Conservation (phyloP, 768 basidiomycete species). For the Xanthoconium purpureum region DNA sequence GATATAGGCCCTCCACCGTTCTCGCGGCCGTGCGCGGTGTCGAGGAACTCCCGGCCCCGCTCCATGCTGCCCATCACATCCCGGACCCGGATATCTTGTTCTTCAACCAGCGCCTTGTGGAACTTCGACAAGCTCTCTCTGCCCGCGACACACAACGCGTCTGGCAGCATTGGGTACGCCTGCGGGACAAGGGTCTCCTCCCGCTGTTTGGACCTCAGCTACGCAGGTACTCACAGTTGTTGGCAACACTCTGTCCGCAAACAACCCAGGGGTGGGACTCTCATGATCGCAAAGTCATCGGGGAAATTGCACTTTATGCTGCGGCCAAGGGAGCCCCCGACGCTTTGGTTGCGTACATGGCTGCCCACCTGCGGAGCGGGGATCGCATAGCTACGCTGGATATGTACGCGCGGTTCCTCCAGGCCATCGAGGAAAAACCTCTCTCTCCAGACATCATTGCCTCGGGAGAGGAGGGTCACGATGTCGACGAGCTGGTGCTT, state of each 20-base stretch:
- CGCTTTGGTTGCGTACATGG: slow-evolving; percentile 51
- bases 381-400: slow-evolving; percentile 43
- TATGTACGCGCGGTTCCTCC: slow-evolving; percentile 42
- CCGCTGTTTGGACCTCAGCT: slow-evolving; percentile 47
- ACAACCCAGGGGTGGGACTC: slow-evolving; percentile 24
- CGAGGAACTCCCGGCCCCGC: neutral
- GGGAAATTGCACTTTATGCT: slow-evolving; percentile 49
- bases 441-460: slow-evolving; percentile 13
- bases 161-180: slow-evolving; percentile 39
- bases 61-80: slow-evolving; percentile 4
- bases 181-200: slow-evolving; percentile 43
- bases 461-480: slow-evolving; percentile 14
- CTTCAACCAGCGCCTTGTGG: slow-evolving; percentile 36
- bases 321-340: slow-evolving; percentile 44
- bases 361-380: slow-evolving; percentile 39
- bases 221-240: slow-evolving; percentile 36
- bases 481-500: slow-evolving; percentile 26
- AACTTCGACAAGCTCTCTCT: slow-evolving; percentile 39
- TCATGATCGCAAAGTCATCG: slow-evolving; percentile 30
- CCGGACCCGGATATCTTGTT: slow-evolving; percentile 33
- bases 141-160: slow-evolving; percentile 32
- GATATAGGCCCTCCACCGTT: slow-evolving; percentile 19
- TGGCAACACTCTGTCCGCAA: slow-evolving; percentile 30
- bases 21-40: slow-evolving; percentile 6
- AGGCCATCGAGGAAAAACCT: slow-evolving; percentile 17